A percentile compares a stretch with the other conserved stretches of the same genome.
These are phyloP conservation scores for Coleophoma eucalyptorum DNA, from an alignment of 2,329 filamentous ascomycete genomes.

Conservation along the genomic window DNA sequence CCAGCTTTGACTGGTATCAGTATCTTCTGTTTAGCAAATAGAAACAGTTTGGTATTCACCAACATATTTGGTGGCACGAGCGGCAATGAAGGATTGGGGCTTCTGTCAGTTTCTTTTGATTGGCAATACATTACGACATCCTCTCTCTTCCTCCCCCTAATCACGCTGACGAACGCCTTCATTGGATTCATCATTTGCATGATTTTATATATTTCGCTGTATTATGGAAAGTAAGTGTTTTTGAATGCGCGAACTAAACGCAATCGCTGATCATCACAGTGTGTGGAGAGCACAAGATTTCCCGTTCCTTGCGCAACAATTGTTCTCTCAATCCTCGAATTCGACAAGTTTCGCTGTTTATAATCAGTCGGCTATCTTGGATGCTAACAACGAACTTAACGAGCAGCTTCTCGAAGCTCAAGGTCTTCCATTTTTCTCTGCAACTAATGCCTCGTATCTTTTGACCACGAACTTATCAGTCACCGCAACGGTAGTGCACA, in stretches of 20 bases:
- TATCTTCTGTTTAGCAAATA: conserved; percentile 42
- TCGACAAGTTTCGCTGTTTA: conserved; percentile 31
- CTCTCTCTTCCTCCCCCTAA: conserved; percentile 29
- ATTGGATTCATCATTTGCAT: conserved; percentile 31
- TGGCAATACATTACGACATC: conserved; percentile 36
- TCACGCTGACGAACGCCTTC: conserved; percentile 27
- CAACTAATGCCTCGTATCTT: conserved; percentile 34
- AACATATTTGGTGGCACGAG: conserved; percentile 46
- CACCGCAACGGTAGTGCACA: conserved; percentile 41
- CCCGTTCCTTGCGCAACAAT: conserved; percentile 37
- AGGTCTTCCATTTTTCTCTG: conserved; percentile 38
- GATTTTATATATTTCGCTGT: conserved; percentile 30
- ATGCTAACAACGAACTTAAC: conserved; percentile 33
- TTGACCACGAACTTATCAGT: conserved; percentile 41
- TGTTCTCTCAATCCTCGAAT: conserved; percentile 34
- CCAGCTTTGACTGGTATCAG: conserved; percentile 32
- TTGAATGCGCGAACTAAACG: no score
- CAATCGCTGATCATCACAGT: conserved; percentile 18
- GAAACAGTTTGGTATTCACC: conserved; percentile 38
- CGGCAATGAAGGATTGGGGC: conserved; percentile 39
- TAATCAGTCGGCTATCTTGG: conserved; percentile 39
- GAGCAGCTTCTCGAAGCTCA: conserved; percentile 25
- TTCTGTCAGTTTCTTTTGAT: conserved; percentile 35
- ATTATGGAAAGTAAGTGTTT: conserved; percentile 26
- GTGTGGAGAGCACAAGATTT: conserved; percentile 35